Percentiles rank a stretch among this genome's conserved stretches.
Evolutionary conservation across 805 yeast species (phyloP).

Genomic region (Saturnispora halmiae): DNA sequence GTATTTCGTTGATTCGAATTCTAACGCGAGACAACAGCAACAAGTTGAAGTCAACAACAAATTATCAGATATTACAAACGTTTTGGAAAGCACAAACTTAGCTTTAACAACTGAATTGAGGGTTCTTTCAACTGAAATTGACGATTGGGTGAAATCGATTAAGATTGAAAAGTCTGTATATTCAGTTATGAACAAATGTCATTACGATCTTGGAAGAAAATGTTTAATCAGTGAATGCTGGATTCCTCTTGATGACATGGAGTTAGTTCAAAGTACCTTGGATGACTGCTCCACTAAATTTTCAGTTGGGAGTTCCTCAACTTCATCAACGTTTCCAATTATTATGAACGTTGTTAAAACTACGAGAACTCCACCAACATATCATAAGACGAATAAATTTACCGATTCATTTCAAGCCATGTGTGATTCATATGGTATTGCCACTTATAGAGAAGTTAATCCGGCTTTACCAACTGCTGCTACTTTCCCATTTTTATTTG

Average conservation of each 20-base stretch:
- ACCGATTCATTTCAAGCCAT: conserved; percentile 88
- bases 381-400: conserved; percentile 88
- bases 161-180: conserved; percentile 51
- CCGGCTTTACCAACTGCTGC: conserved; percentile 92
- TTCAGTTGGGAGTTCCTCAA: conserved; percentile 14
- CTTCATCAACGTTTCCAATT: conserved; percentile 22
- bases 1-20: conserved; percentile 46
- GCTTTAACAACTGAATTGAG: conserved; percentile 57
- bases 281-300: conserved; percentile 30
- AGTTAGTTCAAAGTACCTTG: conserved; percentile 36
- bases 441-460: conserved; percentile 88
- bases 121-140: conserved; percentile 54
- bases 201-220: conserved; percentile 57
- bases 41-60: conserved; percentile 38
- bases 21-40: conserved; percentile 31
- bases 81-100: conserved; percentile 39
- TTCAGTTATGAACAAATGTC: conserved; percentile 53
- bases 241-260: conserved; percentile 53
- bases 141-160: conserved; percentile 46
- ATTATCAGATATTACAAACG: conserved; percentile 43
- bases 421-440: conserved; percentile 92
- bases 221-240: conserved; percentile 68
- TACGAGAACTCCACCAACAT: conserved; percentile 87
- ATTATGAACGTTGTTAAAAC: conserved; percentile 54
- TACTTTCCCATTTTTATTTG: conserved; percentile 97